Conservation (phyloP, 805 yeast genomes). For the Myxozyma neglecta region DNA sequence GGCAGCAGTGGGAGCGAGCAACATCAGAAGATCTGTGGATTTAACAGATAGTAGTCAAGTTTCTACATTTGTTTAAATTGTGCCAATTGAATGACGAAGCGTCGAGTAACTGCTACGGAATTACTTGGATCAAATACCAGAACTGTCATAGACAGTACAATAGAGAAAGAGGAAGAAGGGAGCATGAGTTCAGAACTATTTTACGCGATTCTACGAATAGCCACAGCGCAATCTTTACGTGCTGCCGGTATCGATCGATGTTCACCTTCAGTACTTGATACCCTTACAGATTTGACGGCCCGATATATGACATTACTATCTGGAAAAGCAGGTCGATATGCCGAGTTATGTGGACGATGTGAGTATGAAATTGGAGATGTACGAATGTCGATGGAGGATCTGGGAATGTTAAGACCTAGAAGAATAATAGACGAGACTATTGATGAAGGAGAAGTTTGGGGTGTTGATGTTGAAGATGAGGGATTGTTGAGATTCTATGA, state of each 20-base stretch:
- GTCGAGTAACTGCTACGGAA: neutral
- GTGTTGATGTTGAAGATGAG: slow-evolving; percentile 20
- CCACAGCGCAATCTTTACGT: slow-evolving; percentile 55
- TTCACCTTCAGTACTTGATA: slow-evolving; percentile 67
- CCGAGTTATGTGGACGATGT: slow-evolving; percentile 50
- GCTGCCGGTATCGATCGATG: slow-evolving; percentile 84
- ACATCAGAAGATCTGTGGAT: too few relatives aligned
- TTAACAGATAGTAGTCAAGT: too few relatives aligned
- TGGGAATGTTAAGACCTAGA: slow-evolving; percentile 61
- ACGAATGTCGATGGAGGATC: slow-evolving; percentile 61
- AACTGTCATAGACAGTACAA: neutral
- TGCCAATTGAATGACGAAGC: neutral
- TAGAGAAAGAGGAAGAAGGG: neutral
- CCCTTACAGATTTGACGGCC: slow-evolving; percentile 73
- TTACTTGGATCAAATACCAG: neutral
- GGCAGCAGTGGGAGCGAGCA: too few relatives aligned
- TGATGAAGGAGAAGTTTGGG: slow-evolving; percentile 22
- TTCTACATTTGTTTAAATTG: too few relatives aligned
- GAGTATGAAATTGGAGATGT: slow-evolving; percentile 64
- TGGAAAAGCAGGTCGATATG: slow-evolving; percentile 50
- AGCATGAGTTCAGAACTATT: slow-evolving; percentile 26
- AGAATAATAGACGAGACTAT: slow-evolving; percentile 26
- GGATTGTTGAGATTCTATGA: slow-evolving; percentile 29
- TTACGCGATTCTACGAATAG: slow-evolving; percentile 23
- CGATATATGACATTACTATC: slow-evolving; percentile 60